phyloP scores from a whole-genome alignment of 768 basidiomycete species.

The Suillus paluster region DNA sequence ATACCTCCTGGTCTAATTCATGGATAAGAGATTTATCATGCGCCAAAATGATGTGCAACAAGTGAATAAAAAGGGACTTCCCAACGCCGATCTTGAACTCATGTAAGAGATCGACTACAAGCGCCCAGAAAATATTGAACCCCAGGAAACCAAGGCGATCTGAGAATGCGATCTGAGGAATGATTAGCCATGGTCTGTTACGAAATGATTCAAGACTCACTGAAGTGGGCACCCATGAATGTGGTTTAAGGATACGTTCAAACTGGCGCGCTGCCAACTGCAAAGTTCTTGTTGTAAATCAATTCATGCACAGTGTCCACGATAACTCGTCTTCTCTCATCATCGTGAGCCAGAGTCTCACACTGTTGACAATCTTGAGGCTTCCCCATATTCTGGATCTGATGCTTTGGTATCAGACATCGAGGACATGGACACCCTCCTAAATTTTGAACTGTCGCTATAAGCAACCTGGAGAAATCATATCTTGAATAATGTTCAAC shows the following conservation, averaged over 20 bases:
- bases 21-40: neutral
- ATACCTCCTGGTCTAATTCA: neutral
- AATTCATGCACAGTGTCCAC: no score
- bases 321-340: neutral
- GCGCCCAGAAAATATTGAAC: neutral
- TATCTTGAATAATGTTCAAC: neutral
- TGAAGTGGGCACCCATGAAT: neutral
- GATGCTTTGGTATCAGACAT: constrained; percentile 15
- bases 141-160: neutral
- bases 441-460: neutral
- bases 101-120: neutral
- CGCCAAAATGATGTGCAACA: neutral
- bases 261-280: no score
- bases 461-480: neutral
- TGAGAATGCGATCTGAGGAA: neutral
- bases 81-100: neutral
- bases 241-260: neutral
- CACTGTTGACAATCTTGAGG: constrained; percentile 5
- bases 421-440: constrained; percentile 22
- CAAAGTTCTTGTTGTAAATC: no score
- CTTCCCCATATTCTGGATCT: constrained; percentile 14
- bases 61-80: neutral
- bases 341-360: neutral
- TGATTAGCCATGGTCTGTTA: neutral
- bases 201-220: neutral